Base-by-base conservation (phyloP, 768 basidiomycete species). In the Panaeolus papilionaceus region DNA sequence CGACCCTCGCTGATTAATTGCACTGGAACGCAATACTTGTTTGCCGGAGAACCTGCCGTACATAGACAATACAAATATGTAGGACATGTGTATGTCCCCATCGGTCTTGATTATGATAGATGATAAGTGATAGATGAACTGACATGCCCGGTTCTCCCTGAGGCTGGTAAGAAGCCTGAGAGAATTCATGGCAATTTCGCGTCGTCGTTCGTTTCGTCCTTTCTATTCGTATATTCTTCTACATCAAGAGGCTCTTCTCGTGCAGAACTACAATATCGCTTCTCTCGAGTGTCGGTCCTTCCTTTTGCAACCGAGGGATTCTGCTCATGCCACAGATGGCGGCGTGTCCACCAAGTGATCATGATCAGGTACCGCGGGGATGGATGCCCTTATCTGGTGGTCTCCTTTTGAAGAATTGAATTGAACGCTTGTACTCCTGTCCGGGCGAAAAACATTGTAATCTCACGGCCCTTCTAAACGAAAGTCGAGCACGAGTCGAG, bases 71-170 rank as follows among this genome's bases (percentile, higher is more conserved):
- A 33, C 33, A 33, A 33, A 3, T 33, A 33, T 28, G 54, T 5
- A 58, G 33, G 54, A 37, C 54, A 6, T 58, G 54, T 37, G 28
- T 5, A 33, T 58, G 54, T 58, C 54, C 54, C 54, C 26, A 28
- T 33, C 54, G 28, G 54, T 37, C 20, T 58, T 58, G 54, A 58
- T 58, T 58, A 16, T 37, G 14, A 58, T 58, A 37, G 28, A 28
- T 58, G 54, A 58, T 58, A 58, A 28, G 26, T 58, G 54, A 58
- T 58, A 58, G 54, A 58, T 58, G 54, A 33, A 16, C 26, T 58
- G 28, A 58, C 54, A 58, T 28, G 54, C 12, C 16, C n/a, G 2
- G 54, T 33, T 58, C 33, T 58, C 54, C 54, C 54, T 58, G 54
- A 58, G 54, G 54, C 14, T 26, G 47, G 20, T 26, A 23, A 51